Evolutionary conservation across 495 filamentous ascomycete species (phyloP).

Genomic region (Annulohypoxylon bovei): DNA sequence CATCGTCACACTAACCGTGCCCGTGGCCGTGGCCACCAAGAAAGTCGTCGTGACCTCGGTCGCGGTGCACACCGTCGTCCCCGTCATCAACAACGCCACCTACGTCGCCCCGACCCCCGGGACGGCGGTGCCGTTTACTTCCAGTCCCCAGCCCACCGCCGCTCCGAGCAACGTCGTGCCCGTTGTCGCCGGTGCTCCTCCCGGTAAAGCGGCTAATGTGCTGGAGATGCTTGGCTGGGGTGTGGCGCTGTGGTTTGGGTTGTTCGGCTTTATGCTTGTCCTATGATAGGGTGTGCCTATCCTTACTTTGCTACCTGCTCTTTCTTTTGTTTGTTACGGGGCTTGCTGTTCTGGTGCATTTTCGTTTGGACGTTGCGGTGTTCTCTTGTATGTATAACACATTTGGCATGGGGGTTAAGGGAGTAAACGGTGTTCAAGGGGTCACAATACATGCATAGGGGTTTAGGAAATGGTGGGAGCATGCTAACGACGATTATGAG

Average conservation of each 20-base stretch:
- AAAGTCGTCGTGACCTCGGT: constrained; percentile 21
- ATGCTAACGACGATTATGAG: constrained; percentile 18
- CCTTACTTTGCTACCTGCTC: not conserved
- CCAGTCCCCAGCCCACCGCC: not conserved
- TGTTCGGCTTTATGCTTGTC: constrained; percentile 28
- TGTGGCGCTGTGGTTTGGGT: constrained; percentile 25
- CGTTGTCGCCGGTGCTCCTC: not conserved
- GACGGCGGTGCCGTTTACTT: not conserved
- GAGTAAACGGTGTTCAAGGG: not conserved
- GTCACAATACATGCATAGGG: not conserved
- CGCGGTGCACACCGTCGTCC: constrained; percentile 41
- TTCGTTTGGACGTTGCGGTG: not conserved
- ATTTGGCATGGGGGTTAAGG: not conserved
- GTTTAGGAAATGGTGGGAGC: not conserved
- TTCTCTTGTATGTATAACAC: constrained; percentile 9
- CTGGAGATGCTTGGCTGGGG: constrained; percentile 13
- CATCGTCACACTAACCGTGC: constrained; percentile 38
- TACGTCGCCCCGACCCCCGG: not conserved
- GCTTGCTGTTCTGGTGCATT: not conserved
- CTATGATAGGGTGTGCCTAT: constrained; percentile 1
- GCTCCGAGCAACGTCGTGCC: not conserved
- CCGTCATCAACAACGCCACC: constrained; percentile 1
- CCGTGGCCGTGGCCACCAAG: constrained; percentile 13
- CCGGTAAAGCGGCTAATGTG: not conserved
- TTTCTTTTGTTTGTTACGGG: not conserved